Evolutionary conservation across 331 rosid genomes (phyloP).

Genomic region (Dryas integrifolia): DNA sequence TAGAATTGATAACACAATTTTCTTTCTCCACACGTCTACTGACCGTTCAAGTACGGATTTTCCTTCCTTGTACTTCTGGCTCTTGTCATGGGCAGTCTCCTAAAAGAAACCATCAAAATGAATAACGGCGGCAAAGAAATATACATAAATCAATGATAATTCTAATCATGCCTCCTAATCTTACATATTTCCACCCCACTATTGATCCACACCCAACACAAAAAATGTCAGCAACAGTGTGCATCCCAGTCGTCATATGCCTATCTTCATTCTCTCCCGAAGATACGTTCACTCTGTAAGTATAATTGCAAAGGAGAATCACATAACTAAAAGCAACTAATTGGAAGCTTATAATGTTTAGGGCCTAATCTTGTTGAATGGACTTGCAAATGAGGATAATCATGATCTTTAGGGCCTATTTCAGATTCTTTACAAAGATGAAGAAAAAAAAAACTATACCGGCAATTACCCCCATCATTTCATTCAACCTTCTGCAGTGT

Average conservation of each 20-base stretch:
- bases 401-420: not conserved
- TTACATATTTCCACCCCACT: slow-evolving; percentile 87
- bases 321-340: slow-evolving; percentile 9
- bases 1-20: slow-evolving; percentile 12
- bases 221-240: slow-evolving; percentile 80
- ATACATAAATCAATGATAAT: slow-evolving; percentile 20
- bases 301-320: slow-evolving; percentile 24
- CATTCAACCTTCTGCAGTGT: not conserved
- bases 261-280: slow-evolving; percentile 71
- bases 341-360: not conserved
- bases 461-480: not conserved
- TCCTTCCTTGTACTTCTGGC: slow-evolving; percentile 91
- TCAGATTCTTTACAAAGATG: not conserved
- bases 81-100: slow-evolving; percentile 71
- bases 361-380: not conserved
- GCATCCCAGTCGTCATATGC: slow-evolving; percentile 65
- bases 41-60: slow-evolving; percentile 86
- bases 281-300: slow-evolving; percentile 59
- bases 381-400: not conserved
- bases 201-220: slow-evolving; percentile 84
- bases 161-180: slow-evolving; percentile 36
- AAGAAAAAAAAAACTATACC: too few species aligned
- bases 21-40: slow-evolving; percentile 29
- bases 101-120: slow-evolving; percentile 40
- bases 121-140: slow-evolving; percentile 28